Conservation (phyloP, 139 green algal genomes). For the Asterochloris sp. region DNA sequence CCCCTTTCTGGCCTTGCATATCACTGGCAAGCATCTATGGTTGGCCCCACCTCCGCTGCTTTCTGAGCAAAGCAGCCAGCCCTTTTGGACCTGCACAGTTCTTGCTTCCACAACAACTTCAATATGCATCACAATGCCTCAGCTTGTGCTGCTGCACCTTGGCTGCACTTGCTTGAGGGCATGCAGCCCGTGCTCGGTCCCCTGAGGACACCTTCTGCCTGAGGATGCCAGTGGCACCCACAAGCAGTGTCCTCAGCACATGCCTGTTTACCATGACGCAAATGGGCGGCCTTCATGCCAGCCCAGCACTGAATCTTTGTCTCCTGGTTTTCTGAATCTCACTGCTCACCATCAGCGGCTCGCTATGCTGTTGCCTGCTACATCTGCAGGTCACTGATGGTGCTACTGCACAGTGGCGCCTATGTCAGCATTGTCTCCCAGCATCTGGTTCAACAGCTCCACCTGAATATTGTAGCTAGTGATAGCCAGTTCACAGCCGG, state of each 20-base stretch:
- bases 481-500: no score
- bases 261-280: slow-evolving; percentile 1
- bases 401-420: no score
- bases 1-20: no score
- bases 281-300: background rate
- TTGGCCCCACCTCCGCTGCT: no score
- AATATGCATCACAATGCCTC: background rate
- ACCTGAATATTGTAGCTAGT: no score
- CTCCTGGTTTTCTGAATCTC: background rate
- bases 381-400: no score
- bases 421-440: no score
- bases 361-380: no score
- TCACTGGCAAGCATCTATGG: no score
- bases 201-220: background rate
- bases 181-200: background rate
- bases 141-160: background rate
- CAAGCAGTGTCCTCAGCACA: background rate
- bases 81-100: background rate
- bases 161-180: background rate
- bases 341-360: no score
- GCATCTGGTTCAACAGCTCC: no score
- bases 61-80: background rate
- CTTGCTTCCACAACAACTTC: background rate
- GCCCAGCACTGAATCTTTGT: background rate
- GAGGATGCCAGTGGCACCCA: background rate